Evolutionary conservation across 2,329 filamentous ascomycete genomes (phyloP), one percentile per base, ranked within the genome.

Genomic region (Knoxdaviesia capensis): DNA sequence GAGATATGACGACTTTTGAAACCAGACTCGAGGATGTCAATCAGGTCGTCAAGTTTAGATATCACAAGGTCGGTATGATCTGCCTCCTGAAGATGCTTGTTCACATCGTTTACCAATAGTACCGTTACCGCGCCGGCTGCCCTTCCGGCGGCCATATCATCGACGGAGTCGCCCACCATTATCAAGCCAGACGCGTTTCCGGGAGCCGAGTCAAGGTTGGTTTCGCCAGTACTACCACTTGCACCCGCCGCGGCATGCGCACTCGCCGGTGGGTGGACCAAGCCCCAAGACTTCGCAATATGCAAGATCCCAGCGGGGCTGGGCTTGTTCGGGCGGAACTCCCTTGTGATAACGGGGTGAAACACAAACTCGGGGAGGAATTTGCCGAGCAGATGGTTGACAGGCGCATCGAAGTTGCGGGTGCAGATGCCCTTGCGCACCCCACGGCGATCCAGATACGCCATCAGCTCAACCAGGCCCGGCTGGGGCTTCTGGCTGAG

Each of bases 71-170:
- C 84, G 0, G 84, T 92, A 56, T 85, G 73, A 48, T 76, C 69
- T 54, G 92, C 81, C 29, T 71, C 65, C 6, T 67, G 72, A 44
- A 94, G 55, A 48, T 79, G 68, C 43, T 57, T 58, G 54, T 94
- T 94, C n/a, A 70, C 77, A n/a, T 83, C 74, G 52, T 92, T 92
- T 10, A 80, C 69, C 38, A 98, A 8, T 54, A 96, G 55, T n/a
- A 96, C 86, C 0, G 90, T 96, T 33, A 85, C 81, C 1, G 87
- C 84, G 1, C 88, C 88, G 0, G 88, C 88, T 41, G 66, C 68
- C 45, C 79, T 71, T 0, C 90, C 88, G 1, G 88, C 85, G 6
- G 79, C 82, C 74, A 96, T 92, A 55, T 98, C 90, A 56, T 96
- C 90, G 43, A 93, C 74, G 10, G 79, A 86, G 54, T 88, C 82